These are phyloP conservation scores for Saitoella complicata DNA, from an alignment of 805 yeast genomes.

Conservation along the genomic window DNA sequence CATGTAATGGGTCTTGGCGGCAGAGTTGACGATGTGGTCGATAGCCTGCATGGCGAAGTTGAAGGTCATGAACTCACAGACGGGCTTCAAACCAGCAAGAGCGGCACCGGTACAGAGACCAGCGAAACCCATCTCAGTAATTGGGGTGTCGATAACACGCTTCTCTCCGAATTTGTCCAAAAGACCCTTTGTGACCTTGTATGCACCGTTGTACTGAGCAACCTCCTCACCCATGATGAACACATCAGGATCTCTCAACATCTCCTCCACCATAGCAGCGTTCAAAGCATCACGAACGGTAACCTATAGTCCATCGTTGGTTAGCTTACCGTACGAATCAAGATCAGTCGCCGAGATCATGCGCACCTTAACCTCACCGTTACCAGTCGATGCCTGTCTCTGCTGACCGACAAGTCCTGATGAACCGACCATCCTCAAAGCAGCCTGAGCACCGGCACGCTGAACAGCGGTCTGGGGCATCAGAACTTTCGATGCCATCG, in stretches of 20 bases:
- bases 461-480: too few relatives aligned
- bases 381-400: background rate
- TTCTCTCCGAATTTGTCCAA: slow-evolving; percentile 89
- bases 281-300: slow-evolving; percentile 96
- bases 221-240: slow-evolving; percentile 98
- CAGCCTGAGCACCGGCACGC: too few relatives aligned
- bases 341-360: background rate
- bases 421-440: too few relatives aligned
- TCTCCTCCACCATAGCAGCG: slow-evolving; percentile 89
- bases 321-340: background rate
- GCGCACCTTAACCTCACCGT: background rate
- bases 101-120: slow-evolving; percentile 93
- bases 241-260: slow-evolving; percentile 87
- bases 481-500: too few relatives aligned
- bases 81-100: slow-evolving; percentile 89
- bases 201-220: slow-evolving; percentile 98
- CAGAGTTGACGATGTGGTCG: slow-evolving; percentile 95
- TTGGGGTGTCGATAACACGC: slow-evolving; percentile 90
- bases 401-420: background rate
- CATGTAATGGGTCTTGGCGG: slow-evolving; percentile 98
- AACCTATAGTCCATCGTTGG: slow-evolving; percentile 24
- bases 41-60: slow-evolving; percentile 99
- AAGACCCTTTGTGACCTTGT: slow-evolving; percentile 89
- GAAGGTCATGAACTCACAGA: slow-evolving; percentile 97
- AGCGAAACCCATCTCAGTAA: slow-evolving; percentile 98